Evolutionary conservation across 179 eudicot species (phyloP).

Genomic region (Silene vulgaris): DNA sequence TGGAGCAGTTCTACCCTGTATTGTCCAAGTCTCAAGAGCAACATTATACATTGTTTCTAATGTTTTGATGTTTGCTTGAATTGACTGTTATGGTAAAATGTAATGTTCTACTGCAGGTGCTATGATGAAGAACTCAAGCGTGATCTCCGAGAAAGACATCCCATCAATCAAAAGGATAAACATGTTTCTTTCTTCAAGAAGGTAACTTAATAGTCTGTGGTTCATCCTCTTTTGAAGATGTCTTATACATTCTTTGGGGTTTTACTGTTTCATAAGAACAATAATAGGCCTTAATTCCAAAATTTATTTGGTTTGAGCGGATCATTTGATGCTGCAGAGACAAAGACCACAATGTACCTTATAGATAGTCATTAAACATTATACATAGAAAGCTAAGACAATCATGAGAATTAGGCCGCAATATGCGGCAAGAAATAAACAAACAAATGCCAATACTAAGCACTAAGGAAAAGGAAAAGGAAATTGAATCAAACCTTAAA

Average conservation of each 20-base stretch:
- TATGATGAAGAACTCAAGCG: slow-evolving; percentile 69
- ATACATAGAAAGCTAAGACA: too few species aligned
- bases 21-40: background rate
- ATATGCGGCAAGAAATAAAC: background rate
- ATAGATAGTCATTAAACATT: too few species aligned
- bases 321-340: too few species aligned
- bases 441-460: background rate
- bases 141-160: slow-evolving; percentile 88
- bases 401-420: too few species aligned
- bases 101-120: slow-evolving; percentile 51
- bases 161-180: slow-evolving; percentile 67
- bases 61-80: background rate
- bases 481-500: background rate
- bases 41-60: background rate
- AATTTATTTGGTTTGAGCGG: too few species aligned
- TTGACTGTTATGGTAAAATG: background rate
- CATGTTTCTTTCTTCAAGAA: slow-evolving; percentile 43
- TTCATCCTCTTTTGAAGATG: background rate
- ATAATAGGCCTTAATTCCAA: background rate
- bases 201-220: slow-evolving; percentile 36
- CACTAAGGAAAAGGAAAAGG: background rate
- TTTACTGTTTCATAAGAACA: background rate
- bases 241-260: background rate
- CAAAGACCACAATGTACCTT: too few species aligned
- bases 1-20: background rate